phyloP scores from a whole-genome alignment of 139 green algal genomes.

The Edaphochlamys debaryana region DNA sequence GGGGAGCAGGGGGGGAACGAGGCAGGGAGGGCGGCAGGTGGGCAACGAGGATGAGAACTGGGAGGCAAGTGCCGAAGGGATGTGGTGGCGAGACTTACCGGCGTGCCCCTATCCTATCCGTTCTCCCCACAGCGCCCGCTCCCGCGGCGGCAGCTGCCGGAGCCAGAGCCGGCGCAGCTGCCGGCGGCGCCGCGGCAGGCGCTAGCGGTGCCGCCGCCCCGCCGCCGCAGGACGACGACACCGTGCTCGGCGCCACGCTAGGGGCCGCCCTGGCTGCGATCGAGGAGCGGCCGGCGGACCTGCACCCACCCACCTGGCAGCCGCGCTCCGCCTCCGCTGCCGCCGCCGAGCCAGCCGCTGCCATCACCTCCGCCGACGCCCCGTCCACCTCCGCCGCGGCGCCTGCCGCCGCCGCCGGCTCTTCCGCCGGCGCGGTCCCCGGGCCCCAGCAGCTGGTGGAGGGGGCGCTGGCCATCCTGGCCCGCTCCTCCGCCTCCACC shows the following conservation, averaged over 20 bases:
- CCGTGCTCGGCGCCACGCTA: constrained; percentile 62
- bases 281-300: constrained; percentile 30
- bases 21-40: not conserved
- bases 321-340: no score
- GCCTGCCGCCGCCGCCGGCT: not conserved
- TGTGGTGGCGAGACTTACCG: not conserved
- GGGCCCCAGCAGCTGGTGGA: constrained; percentile 61
- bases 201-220: no score
- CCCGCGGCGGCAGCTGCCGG: not conserved
- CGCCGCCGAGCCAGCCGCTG: no score
- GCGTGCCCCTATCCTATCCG: not conserved
- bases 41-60: not conserved
- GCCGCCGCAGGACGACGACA: constrained; percentile 41
- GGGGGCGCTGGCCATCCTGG: constrained; percentile 65
- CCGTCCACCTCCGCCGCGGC: constrained; percentile 5
- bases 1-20: not conserved
- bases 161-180: not conserved
- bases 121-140: not conserved
- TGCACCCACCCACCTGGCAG: no score
- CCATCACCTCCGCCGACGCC: constrained; percentile 16
- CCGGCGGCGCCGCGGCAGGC: no score
- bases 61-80: no score
- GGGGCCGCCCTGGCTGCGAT: constrained; percentile 59
- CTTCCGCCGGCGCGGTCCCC: no score
- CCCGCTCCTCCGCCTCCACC: constrained; percentile 44